Percentiles rank a stretch among this genome's conserved stretches.
Evolutionary conservation across 768 basidiomycete genomes (phyloP).

Genomic region (Xanthoconium purpureum): DNA sequence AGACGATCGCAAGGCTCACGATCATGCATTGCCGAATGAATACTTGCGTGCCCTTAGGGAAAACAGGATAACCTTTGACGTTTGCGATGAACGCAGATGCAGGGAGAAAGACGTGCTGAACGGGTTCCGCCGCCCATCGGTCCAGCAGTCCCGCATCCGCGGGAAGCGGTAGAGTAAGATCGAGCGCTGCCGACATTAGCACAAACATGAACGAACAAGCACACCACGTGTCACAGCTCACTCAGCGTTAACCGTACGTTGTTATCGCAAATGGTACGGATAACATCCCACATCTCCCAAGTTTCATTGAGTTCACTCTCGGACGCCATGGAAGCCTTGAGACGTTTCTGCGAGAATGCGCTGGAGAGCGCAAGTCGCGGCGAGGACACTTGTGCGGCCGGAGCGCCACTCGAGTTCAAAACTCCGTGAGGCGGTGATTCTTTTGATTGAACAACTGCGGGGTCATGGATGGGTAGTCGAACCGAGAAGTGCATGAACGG

Average conservation of each 20-base stretch:
- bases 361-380: constrained; percentile 16
- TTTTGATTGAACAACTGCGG: constrained; percentile 50
- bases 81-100: constrained; percentile 93
- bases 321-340: constrained; percentile 36
- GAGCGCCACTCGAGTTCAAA: constrained; percentile 27
- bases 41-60: constrained; percentile 87
- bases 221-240: constrained; percentile 48
- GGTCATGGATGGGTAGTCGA: constrained; percentile 79
- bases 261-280: constrained; percentile 87
- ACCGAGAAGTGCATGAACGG: constrained; percentile 80
- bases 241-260: constrained; percentile 69
- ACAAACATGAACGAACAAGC: background rate
- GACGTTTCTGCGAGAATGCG: constrained; percentile 24
- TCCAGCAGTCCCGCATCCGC: constrained; percentile 68
- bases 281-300: constrained; percentile 99
- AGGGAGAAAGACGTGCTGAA: constrained; percentile 85
- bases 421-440: constrained; percentile 29
- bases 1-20: constrained; percentile 41
- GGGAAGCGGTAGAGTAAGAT: constrained; percentile 87
- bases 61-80: constrained; percentile 93
- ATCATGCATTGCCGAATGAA: constrained; percentile 91
- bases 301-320: constrained; percentile 67
- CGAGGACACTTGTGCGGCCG: constrained; percentile 18
- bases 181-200: constrained; percentile 61
- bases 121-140: constrained; percentile 92